Conservation (phyloP, 2,329 filamentous ascomycete species). For the Furcasterigmium sp. region DNA sequence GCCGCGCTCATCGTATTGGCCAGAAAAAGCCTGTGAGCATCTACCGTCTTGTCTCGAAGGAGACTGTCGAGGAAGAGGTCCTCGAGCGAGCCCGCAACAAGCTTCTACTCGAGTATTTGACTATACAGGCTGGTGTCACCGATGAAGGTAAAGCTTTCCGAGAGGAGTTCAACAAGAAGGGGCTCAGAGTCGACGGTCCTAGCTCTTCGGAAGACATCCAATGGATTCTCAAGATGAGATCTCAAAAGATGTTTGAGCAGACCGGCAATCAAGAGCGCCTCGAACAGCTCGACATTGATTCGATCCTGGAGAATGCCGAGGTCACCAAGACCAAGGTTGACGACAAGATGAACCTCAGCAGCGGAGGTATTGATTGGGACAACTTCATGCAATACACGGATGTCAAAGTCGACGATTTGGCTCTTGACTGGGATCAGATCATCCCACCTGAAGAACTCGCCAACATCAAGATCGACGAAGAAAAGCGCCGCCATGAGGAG, state of each 20-base stretch:
- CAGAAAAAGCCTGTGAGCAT: conserved; percentile 96
- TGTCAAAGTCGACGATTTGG: conserved; percentile 80
- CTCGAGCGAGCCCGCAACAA: conserved; percentile 95
- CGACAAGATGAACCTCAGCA: conserved; percentile 85
- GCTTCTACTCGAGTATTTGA: conserved; percentile 93
- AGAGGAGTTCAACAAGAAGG: conserved; percentile 74
- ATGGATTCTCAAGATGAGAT: conserved; percentile 91
- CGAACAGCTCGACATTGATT: conserved; percentile 95
- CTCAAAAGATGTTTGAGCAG: conserved; percentile 99
- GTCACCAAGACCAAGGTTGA: conserved; percentile 95
- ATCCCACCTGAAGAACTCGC: conserved; percentile 92
- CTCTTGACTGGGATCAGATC: conserved; percentile 94
- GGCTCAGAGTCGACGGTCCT: conserved; percentile 69
- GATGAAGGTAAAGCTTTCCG: conserved; percentile 82
- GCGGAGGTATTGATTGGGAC: conserved; percentile 78
- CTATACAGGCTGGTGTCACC: conserved; percentile 93
- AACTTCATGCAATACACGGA: conserved; percentile 98
- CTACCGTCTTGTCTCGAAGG: conserved; percentile 93
- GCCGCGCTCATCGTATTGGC: conserved; percentile 93
- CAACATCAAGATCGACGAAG: conserved; percentile 83
- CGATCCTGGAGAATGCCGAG: conserved; percentile 93
- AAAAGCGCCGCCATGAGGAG: conserved; percentile 74
- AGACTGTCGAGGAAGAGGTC: conserved; percentile 97
- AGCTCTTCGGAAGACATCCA: conserved; percentile 93
- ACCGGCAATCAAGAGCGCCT: conserved; percentile 94